Conservation (phyloP, 108 stramenopile genomes). For the Nannochloropsis gaditana region DNA sequence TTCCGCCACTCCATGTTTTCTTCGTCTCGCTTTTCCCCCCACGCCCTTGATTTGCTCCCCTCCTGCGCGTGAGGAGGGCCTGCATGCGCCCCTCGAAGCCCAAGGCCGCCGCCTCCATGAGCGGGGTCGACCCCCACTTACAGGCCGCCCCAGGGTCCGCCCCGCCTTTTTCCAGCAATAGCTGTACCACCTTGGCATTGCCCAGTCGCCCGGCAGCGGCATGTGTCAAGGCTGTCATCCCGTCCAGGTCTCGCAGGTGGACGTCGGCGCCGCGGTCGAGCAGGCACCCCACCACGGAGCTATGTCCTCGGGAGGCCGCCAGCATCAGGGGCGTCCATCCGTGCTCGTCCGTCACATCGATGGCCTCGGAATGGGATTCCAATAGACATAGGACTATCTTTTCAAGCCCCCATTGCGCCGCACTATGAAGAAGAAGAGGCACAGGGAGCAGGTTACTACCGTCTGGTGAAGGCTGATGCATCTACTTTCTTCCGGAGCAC, state of each 20-base stretch:
- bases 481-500: no score
- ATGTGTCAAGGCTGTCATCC: background rate
- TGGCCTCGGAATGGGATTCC: background rate
- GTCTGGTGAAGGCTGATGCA: no score
- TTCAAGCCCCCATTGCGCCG: background rate
- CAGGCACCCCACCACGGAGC: conserved; percentile 2
- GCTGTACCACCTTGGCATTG: background rate
- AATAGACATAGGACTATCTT: background rate
- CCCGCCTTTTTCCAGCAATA: background rate
- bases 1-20: background rate
- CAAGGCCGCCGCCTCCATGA: conserved; percentile 15
- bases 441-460: no score
- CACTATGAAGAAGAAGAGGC: background rate
- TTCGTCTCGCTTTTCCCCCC: background rate
- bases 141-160: background rate
- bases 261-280: background rate
- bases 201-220: background rate
- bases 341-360: background rate
- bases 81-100: background rate
- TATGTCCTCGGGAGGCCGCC: background rate
- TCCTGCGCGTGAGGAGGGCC: background rate
- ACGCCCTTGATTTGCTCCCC: background rate
- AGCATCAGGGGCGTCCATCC: conserved; percentile 19
- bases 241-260: background rate
- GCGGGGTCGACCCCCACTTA: background rate